Conservation (phyloP, 345 rosid species). For the Limnanthes douglasii region DNA sequence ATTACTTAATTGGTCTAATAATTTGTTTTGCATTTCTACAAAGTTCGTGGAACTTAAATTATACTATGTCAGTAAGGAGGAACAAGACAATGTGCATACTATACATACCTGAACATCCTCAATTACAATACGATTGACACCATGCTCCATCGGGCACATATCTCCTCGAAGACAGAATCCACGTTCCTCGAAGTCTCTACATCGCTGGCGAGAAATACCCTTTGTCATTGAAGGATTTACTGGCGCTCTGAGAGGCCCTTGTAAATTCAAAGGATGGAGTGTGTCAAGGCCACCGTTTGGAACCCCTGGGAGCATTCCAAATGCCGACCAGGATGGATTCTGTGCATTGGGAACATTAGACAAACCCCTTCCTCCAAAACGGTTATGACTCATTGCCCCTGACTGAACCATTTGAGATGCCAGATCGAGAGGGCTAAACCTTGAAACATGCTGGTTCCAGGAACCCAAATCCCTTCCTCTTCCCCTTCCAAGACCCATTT, state of each 20-base stretch:
- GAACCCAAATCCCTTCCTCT: conserved; percentile 70
- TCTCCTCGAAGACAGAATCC: conserved; percentile 98
- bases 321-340: conserved; percentile 57
- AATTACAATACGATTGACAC: conserved; percentile 90
- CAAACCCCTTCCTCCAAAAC: conserved; percentile 69
- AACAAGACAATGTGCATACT: not conserved
- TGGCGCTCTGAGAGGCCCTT: conserved; percentile 56
- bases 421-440: conserved; percentile 46
- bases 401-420: conserved; percentile 66
- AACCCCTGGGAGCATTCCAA: conserved; percentile 67
- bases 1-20: too few relatives aligned
- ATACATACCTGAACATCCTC: conserved; percentile 88
- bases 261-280: conserved; percentile 55
- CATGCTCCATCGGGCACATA: conserved; percentile 99
- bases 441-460: conserved; percentile 61
- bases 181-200: conserved; percentile 98
- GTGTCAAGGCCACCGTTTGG: conserved; percentile 71
- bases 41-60: not conserved
- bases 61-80: not conserved
- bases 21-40: not conserved
- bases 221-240: conserved; percentile 42
- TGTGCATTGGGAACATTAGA: conserved; percentile 49
- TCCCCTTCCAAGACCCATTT: conserved; percentile 59
- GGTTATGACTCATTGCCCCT: conserved; percentile 30
- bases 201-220: conserved; percentile 69